A percentile compares a stretch with the other conserved stretches of the same genome.
Conservation (phyloP, 2,329 filamentous ascomycete genomes). For the Botrytis fabae region DNA sequence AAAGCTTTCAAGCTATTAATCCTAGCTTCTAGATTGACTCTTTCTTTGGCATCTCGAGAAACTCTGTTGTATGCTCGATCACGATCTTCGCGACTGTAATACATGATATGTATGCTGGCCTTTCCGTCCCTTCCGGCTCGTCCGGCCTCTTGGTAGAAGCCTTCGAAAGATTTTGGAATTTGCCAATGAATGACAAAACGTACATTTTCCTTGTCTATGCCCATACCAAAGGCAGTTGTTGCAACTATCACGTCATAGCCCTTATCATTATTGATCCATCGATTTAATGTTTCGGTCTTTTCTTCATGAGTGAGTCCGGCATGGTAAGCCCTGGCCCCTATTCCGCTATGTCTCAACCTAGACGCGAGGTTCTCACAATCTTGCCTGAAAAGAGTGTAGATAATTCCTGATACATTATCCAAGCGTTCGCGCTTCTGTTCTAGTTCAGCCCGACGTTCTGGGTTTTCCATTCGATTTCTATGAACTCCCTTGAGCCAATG, state of each 20-base stretch:
- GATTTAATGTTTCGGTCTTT: conserved; percentile 69
- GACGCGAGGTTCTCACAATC: conserved; percentile 72
- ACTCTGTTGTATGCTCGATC: conserved; percentile 66
- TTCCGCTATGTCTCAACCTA: conserved; percentile 64
- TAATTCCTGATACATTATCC: conserved; percentile 72
- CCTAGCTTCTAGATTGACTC: conserved; percentile 51
- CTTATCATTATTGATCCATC: conserved; percentile 70
- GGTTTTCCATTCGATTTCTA: conserved; percentile 60
- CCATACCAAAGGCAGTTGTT: conserved; percentile 96
- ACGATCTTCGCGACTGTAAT: conserved; percentile 85
- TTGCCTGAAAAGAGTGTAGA: conserved; percentile 73
- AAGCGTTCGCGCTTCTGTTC: conserved; percentile 53
- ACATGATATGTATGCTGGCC: conserved; percentile 81
- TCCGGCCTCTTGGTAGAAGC: conserved; percentile 94
- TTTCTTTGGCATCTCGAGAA: conserved; percentile 49
- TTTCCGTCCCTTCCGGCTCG: conserved; percentile 88
- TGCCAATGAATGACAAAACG: conserved; percentile 96
- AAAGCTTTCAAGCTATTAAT: conserved; percentile 66
- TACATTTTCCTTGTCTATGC: conserved; percentile 93
- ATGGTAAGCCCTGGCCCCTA: conserved; percentile 74
- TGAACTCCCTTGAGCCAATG: conserved; percentile 75
- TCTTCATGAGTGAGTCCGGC: conserved; percentile 65
- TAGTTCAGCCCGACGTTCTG: conserved; percentile 59
- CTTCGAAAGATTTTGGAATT: conserved; percentile 89
- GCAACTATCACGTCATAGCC: conserved; percentile 92